A percentile compares a stretch with the other conserved stretches of the same genome.
phyloP scores from a whole-genome alignment of 345 rosid species.

The Acer negundo region DNA sequence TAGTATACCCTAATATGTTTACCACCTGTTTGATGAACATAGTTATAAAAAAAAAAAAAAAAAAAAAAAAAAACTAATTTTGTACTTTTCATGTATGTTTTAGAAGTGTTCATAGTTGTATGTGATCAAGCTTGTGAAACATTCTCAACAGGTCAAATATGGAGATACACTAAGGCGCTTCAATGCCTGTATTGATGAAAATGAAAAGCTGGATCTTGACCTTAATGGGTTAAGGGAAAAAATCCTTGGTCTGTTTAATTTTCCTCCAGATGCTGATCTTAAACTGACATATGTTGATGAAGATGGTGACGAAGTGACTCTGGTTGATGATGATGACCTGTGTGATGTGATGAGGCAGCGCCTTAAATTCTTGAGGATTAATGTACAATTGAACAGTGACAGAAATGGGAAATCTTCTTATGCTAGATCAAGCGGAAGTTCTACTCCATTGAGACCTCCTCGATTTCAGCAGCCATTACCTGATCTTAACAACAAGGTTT shows the following conservation, averaged over 20 bases:
- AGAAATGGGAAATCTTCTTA: conserved; percentile 30
- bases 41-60: background rate
- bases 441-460: conserved; percentile 56
- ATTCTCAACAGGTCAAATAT: conserved; percentile 60
- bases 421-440: conserved; percentile 54
- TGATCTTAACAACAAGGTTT: conserved; percentile 38
- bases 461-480: conserved; percentile 37
- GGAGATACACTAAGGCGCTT: conserved; percentile 82
- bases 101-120: background rate
- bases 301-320: conserved; percentile 84
- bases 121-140: conserved; percentile 5
- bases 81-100: background rate
- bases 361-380: conserved; percentile 71
- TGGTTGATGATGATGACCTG: conserved; percentile 76
- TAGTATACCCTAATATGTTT: background rate
- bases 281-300: conserved; percentile 79
- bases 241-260: conserved; percentile 56
- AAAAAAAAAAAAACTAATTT: background rate
- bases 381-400: conserved; percentile 45
- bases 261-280: conserved; percentile 55
- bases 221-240: conserved; percentile 61
- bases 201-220: conserved; percentile 68
- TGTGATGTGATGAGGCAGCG: conserved; percentile 66
- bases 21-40: background rate
- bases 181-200: conserved; percentile 50